Base-by-base conservation (phyloP, 2,329 filamentous ascomycete species). In the Cyphellophora europaea region DNA sequence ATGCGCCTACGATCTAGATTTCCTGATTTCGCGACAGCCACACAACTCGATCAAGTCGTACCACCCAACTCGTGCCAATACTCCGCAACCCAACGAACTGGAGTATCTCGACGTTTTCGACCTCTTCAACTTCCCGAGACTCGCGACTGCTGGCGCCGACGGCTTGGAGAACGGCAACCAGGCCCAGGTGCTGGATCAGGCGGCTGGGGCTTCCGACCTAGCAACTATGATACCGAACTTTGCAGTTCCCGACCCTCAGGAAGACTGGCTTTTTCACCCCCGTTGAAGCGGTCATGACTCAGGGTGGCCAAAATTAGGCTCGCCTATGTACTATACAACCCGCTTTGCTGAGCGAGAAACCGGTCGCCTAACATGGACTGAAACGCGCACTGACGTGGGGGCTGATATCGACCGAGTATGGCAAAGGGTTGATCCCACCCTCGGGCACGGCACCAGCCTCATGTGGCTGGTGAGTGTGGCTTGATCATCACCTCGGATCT, bases 81-180 rank as follows among this genome's bases (percentile, higher is more conserved):
- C 79, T 18, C 82, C 84, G 1, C 82, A 77, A 6, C 74, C 82
- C 2, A 85, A 91, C 47, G 86, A 93, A 52, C 66, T 94, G 3
- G 88, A 93, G 54, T 93, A 93, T 53, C 66, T 94, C 3, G 87
- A 94, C 49, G 83, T 94, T 0, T 94, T 95, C 54, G 85, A 91
- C 49, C 94, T 93, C 54, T 95, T 94, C 67, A 94, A 94, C 53
- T 77, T 93, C 37, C 88, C 88, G 1, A 68, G 86, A 12, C 63
- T 94, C 15, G 72, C 72, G 0, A 58, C 62, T 13, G 37, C 53
- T 4, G 21, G 21, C n/a, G 51, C 58, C 5, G 44, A 45, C 25
- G 36, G 38, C 11, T 19, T 40, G 16, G 38, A 41, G 6, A 37
- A 38, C 16, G 37, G 21, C 8, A 34, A 34, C 16, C 21, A 33